Evolutionary conservation across 805 yeast species (phyloP), one percentile per base, ranked within the genome.

Genomic region (Candida chilensis): DNA sequence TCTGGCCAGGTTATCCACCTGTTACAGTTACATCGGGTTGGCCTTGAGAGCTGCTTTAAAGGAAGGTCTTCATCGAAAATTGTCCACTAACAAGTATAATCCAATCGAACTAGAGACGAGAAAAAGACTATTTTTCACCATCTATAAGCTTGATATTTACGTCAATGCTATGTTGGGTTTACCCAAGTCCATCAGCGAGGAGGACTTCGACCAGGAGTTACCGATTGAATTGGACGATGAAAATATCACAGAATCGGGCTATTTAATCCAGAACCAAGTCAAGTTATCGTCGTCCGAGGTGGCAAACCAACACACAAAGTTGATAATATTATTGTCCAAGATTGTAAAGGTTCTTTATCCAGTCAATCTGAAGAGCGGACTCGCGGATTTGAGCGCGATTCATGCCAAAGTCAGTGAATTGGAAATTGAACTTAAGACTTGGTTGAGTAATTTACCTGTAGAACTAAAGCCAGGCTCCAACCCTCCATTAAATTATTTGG

Each of bases 141-240:
- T 87, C 37, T 81, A 83, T 50, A 87, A 87, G 50, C 81, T 86
- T 80, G 96, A 88, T 47, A 75, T 85, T 27, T 87, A 88, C 49
- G 83, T 86, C 44, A 84, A 83, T 49, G 81, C 95, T 6, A 76
- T 87, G 59, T 50, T 88, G 39, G 96, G 95, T 2, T 60, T 87
- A 30, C 96, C 96, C 1, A 61, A 85, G 34, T 72, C 87, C 2
- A 71, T 86, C 12, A 61, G 73, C 29, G 81, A 78, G 37, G 83
- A 78, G 37, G 94, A 85, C 41, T 77, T 84, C 39, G 95, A 87
- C 54, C 96, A 87, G 50, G 88, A 80, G 30, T 62, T 85, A 38
- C 96, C 96, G 1, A 57, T 70, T 20, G 95, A 86, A 45, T 57
- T 85, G 20, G 95, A 86, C 45, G 96, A 87, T 53, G 94, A 85